phyloP scores from a whole-genome alignment of 2,329 filamentous ascomycete species.

The Claviceps humidiphila region DNA sequence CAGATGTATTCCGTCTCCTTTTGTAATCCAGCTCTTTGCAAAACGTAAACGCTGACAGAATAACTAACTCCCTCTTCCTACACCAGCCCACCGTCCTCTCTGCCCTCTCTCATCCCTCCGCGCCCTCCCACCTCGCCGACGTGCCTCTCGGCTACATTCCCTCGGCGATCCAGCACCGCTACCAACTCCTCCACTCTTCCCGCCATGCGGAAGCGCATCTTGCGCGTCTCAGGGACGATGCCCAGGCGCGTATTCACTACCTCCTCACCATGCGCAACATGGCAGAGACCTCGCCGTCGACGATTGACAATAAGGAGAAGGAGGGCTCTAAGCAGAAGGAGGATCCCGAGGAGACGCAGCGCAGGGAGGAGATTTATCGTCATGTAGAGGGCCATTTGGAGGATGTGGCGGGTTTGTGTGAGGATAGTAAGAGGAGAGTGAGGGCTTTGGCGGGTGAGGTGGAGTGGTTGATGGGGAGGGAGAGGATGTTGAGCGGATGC shows the following conservation, averaged over 20 bases:
- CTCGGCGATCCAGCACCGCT: slow-evolving; percentile 9
- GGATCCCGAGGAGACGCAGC: neutral
- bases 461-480: slow-evolving; percentile 3
- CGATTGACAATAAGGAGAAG: too few relatives aligned
- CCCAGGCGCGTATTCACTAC: neutral
- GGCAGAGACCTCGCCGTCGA: neutral
- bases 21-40: too few relatives aligned
- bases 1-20: too few relatives aligned
- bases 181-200: slow-evolving; percentile 8
- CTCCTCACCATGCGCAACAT: neutral
- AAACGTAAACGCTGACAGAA: neutral
- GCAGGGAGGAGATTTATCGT: slow-evolving; percentile 12
- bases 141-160: slow-evolving; percentile 9
- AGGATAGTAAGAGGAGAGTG: slow-evolving; percentile 7
- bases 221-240: neutral
- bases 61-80: slow-evolving; percentile 4
- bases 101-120: slow-evolving; percentile 10
- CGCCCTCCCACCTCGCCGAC: slow-evolving; percentile 10
- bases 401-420: neutral
- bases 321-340: too few relatives aligned
- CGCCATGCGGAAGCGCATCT: slow-evolving; percentile 2
- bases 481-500: neutral
- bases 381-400: slow-evolving; percentile 15
- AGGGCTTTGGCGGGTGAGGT: slow-evolving; percentile 3
- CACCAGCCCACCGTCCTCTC: slow-evolving; percentile 9